Base-by-base conservation (phyloP, 306 rosid genomes). In the Acmispon strigosus region DNA sequence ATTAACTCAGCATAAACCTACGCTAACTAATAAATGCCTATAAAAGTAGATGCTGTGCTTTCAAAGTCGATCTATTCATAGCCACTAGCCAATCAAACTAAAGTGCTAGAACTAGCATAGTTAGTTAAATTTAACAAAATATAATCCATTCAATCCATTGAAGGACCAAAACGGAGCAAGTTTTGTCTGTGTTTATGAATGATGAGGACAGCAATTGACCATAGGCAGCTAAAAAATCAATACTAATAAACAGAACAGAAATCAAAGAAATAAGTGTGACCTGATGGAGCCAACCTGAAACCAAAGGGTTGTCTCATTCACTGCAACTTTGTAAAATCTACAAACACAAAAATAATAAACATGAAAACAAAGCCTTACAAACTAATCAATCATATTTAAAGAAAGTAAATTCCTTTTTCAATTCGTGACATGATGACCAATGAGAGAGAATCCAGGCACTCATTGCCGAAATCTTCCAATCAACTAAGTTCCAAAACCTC, bases 241-340 rank as follows among this genome's bases (percentile, higher is more conserved):
- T 74, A 66, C 1, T 20, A 69, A 48, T 70, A 65, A 17, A 47
- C 32, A 39, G 76, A 82, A 85, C 39, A 44, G 75, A 84, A 85
- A 72, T 66, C 81, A 86, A 78, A 84, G 84, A 82, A 73, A 64
- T 62, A 82, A 84, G 87, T 69, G 96, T 84, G 88, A 89, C 92
- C 97, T 91, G 95, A 84, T 85, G 84, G 80, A 85, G 96, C 99
- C 82, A 91, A 94, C 99, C 99, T 94, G 99, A 94, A 94, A 91
- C 99, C 99, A 94, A 72, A 89, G 76, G 62, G 88, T 76, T 19
- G 92, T 86, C 77, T 77, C 86, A 59, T 94, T 94, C 60, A 17
- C 88, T 20, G 86, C 84, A 53, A 85, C 96, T 83, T 83, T 89
- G 86, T 94, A 94, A 85, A 87, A 89, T 75, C 99, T 94, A 85